phyloP scores from a whole-genome alignment of 305 asterid genomes.

The Rubia balearica region DNA sequence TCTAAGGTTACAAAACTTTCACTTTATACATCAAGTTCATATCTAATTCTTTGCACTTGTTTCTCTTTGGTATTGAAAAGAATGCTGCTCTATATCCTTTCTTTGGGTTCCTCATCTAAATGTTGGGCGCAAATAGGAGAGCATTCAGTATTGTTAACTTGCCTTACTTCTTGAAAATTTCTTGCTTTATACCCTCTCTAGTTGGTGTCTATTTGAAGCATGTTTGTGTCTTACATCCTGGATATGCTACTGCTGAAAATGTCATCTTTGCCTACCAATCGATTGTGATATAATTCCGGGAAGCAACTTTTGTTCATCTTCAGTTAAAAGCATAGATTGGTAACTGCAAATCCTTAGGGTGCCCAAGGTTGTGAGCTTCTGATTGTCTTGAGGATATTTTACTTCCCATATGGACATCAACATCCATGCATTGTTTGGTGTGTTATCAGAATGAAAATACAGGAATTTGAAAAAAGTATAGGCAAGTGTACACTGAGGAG shows the following conservation, averaged over 20 bases:
- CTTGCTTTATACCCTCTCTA: not conserved
- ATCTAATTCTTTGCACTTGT: not conserved
- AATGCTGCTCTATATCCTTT: not conserved
- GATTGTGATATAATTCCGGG: not conserved
- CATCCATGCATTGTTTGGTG: not conserved
- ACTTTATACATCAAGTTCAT: not conserved
- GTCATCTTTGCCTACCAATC: not conserved
- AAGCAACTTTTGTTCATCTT: not conserved
- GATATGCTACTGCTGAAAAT: not conserved
- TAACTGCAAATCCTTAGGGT: not conserved
- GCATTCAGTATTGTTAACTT: not conserved
- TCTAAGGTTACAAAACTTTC: slow-evolving; percentile 43
- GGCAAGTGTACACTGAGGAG: not conserved
- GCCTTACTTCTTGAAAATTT: not conserved
- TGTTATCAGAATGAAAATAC: not conserved
- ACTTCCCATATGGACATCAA: not conserved
- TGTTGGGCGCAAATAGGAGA: not conserved
- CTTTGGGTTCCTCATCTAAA: not conserved
- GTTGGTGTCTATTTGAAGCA: not conserved
- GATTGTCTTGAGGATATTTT: not conserved
- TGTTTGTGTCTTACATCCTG: not conserved
- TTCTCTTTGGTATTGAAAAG: not conserved
- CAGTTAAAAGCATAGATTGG: not conserved
- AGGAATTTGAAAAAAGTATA: not conserved
- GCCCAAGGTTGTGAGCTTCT: not conserved